These are phyloP conservation scores for Apiospora saccharicola DNA, from an alignment of 2,329 filamentous ascomycete genomes.

Conservation along the genomic window DNA sequence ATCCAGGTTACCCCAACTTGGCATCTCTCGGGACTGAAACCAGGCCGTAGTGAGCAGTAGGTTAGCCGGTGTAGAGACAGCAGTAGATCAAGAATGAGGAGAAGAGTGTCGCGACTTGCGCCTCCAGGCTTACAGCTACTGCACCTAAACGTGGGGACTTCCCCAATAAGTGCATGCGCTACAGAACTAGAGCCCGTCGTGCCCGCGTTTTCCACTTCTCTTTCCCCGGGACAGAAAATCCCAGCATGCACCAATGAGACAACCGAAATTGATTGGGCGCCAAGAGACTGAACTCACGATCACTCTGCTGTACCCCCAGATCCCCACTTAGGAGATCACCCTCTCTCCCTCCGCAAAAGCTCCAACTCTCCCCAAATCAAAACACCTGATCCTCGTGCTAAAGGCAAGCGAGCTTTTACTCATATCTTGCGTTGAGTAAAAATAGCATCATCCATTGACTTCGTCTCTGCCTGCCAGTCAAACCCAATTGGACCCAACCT, in stretches of 20 bases:
- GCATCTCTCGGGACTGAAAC: too few relatives aligned
- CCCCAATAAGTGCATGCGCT: neutral
- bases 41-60: too few relatives aligned
- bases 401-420: neutral
- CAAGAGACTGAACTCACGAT: neutral
- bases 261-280: neutral
- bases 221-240: neutral
- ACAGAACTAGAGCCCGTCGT: conserved; percentile 6
- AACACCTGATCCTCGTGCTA: conserved; percentile 9
- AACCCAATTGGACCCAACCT: neutral
- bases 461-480: neutral
- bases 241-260: conserved; percentile 13
- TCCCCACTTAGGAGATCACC: conserved; percentile 15
- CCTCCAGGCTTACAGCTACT: neutral
- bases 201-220: neutral
- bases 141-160: conserved; percentile 1
- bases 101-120: neutral
- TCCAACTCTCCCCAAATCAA: neutral
- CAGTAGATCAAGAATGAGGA: too few relatives aligned
- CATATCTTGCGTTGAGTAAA: neutral
- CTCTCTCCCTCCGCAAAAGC: neutral
- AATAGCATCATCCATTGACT: neutral
- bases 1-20: too few relatives aligned
- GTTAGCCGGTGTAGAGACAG: too few relatives aligned
- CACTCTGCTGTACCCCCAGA: neutral